These are phyloP conservation scores for Houttuynia cordata DNA, from an alignment of 164 flowering plant genomes.

Conservation along the genomic window DNA sequence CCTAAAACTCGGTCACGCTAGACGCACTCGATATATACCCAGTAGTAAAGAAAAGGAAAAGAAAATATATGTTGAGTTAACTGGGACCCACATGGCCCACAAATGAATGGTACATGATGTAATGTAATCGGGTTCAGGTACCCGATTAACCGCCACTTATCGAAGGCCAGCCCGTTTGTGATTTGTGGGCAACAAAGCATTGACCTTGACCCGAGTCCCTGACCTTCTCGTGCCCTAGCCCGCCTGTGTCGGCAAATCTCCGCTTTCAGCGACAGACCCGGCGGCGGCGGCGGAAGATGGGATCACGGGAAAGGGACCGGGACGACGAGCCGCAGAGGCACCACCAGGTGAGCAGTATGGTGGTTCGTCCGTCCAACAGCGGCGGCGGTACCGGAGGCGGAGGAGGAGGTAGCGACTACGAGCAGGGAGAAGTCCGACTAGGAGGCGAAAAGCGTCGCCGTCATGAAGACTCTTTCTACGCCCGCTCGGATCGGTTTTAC, in stretches of 20 bases:
- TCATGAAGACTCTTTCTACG: slow-evolving; percentile 24
- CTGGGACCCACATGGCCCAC: too few relatives aligned
- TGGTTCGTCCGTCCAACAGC: slow-evolving; percentile 11
- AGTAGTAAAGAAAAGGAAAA: too few relatives aligned
- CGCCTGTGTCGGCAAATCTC: neutral
- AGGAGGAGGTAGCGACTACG: slow-evolving; percentile 32
- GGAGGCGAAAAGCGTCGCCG: slow-evolving; percentile 7
- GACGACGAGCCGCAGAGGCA: slow-evolving; percentile 9
- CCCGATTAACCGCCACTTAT: too few relatives aligned
- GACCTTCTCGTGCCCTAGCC: too few relatives aligned
- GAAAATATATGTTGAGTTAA: too few relatives aligned
- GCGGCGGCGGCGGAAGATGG: slow-evolving; percentile 15
- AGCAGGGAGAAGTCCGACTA: slow-evolving; percentile 64
- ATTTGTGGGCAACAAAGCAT: too few relatives aligned
- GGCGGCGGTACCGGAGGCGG: slow-evolving; percentile 16
- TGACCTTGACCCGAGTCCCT: too few relatives aligned
- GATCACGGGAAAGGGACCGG: slow-evolving; percentile 23
- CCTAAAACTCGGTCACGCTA: too few relatives aligned
- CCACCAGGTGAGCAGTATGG: slow-evolving; percentile 10
- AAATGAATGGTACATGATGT: too few relatives aligned
- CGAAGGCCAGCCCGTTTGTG: too few relatives aligned
- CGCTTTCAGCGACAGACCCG: neutral
- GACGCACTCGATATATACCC: too few relatives aligned
- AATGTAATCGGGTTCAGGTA: too few relatives aligned
- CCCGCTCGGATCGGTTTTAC: slow-evolving; percentile 39